Conservation (phyloP, 768 basidiomycete genomes). For the Suillus lakei region DNA sequence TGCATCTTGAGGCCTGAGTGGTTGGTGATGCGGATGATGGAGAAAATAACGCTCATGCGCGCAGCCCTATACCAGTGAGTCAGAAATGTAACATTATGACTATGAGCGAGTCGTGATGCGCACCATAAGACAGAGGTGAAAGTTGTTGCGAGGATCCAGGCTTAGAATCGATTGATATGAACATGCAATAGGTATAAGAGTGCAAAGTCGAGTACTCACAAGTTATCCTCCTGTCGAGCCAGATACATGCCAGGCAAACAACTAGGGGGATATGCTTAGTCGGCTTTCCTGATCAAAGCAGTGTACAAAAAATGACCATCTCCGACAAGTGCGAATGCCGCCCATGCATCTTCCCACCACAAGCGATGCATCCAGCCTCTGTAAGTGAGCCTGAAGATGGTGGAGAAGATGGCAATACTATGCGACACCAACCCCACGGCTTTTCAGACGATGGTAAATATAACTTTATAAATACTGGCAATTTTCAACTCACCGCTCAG, state of each 20-base stretch:
- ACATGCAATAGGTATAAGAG: background rate
- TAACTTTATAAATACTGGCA: background rate
- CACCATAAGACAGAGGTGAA: conserved; percentile 28
- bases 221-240: conserved; percentile 7
- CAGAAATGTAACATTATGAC: background rate
- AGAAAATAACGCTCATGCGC: conserved; percentile 29
- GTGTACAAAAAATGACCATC: conserved; percentile 12
- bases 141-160: conserved; percentile 20
- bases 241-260: conserved; percentile 14
- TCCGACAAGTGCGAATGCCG: conserved; percentile 23
- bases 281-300: background rate
- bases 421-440: conserved; percentile 23
- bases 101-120: too few species aligned
- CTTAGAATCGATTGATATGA: background rate
- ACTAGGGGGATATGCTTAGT: background rate
- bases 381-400: conserved; percentile 26
- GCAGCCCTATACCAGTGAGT: conserved; percentile 20
- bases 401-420: conserved; percentile 26
- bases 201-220: conserved; percentile 10
- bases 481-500: background rate
- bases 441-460: conserved; percentile 9
- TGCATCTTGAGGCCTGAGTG: conserved; percentile 11
- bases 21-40: conserved; percentile 24
- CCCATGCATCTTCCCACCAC: conserved; percentile 37
- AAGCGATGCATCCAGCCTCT: conserved; percentile 24